These are phyloP conservation scores for Aphanoascus verrucosus DNA, from an alignment of 2,329 filamentous ascomycete species.

Conservation along the genomic window DNA sequence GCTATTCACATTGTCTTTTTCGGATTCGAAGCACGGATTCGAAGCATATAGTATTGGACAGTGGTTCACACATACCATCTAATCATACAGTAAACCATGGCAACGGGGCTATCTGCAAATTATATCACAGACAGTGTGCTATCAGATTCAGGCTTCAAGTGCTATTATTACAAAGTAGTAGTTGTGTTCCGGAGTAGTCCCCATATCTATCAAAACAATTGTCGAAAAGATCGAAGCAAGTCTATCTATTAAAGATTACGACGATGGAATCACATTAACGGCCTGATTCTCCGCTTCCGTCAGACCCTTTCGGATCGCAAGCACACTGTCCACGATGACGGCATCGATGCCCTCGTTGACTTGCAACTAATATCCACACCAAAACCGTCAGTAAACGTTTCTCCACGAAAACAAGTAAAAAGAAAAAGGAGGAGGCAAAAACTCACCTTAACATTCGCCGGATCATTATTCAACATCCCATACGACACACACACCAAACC, in stretches of 20 bases:
- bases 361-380: slow-evolving; percentile 51
- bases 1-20: too few relatives aligned
- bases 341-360: slow-evolving; percentile 93
- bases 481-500: slow-evolving; percentile 93
- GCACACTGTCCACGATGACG: slow-evolving; percentile 90
- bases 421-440: not conserved
- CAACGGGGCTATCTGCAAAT: not conserved
- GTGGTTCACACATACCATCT: too few relatives aligned
- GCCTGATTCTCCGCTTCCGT: slow-evolving; percentile 38
- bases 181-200: not conserved
- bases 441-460: slow-evolving; percentile 70
- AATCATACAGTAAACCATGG: not conserved
- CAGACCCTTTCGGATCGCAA: slow-evolving; percentile 83
- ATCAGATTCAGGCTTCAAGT: too few relatives aligned
- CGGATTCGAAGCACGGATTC: too few relatives aligned
- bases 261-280: not conserved
- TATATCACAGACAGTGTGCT: too few relatives aligned
- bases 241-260: not conserved
- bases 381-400: slow-evolving; percentile 4
- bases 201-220: not conserved
- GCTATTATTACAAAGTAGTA: too few relatives aligned
- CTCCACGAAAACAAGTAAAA: slow-evolving; percentile 9
- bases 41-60: too few relatives aligned
- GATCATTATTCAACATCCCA: slow-evolving; percentile 80
- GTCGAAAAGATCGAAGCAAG: not conserved